These are phyloP conservation scores for Ceratocystis cubensis DNA, from an alignment of 2,329 filamentous ascomycete genomes.

Conservation along the genomic window DNA sequence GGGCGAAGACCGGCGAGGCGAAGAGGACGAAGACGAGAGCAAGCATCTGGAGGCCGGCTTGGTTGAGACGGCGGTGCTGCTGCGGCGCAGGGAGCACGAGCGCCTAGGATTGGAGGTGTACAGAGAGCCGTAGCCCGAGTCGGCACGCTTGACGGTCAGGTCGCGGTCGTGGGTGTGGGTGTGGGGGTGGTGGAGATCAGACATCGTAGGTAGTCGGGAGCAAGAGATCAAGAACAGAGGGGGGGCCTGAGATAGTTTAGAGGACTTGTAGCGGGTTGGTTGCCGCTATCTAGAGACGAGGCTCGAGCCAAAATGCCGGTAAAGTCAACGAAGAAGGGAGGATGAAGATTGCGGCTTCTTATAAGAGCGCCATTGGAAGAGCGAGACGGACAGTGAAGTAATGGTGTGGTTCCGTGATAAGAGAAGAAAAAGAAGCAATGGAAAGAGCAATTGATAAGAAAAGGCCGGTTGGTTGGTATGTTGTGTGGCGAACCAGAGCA, in stretches of 20 bases:
- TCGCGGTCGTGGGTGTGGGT: conserved; percentile 26
- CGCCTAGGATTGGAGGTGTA: conserved; percentile 31
- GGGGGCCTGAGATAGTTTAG: not conserved
- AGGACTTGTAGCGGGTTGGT: not conserved
- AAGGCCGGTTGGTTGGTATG: not conserved
- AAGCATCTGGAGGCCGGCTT: not conserved
- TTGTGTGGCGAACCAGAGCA: not conserved
- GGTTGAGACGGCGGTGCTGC: conserved; percentile 26
- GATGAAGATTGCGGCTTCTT: not conserved
- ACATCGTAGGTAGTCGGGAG: not conserved
- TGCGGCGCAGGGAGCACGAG: conserved; percentile 26
- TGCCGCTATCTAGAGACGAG: not conserved
- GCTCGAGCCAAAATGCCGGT: not conserved
- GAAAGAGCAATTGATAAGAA: not conserved
- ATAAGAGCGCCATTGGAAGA: conserved; percentile 1
- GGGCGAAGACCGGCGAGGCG: not conserved
- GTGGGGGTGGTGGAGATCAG: not conserved
- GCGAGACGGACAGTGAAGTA: not conserved
- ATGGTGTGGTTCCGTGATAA: not conserved
- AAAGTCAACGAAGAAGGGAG: not conserved
- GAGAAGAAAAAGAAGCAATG: not conserved
- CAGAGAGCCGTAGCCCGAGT: conserved; percentile 47
- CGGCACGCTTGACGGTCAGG: conserved; percentile 39
- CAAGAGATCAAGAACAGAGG: not conserved
- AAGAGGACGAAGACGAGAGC: not conserved